phyloP scores from a whole-genome alignment of 1,284 basidiomycete genomes.

The Polyporus tsugae region DNA sequence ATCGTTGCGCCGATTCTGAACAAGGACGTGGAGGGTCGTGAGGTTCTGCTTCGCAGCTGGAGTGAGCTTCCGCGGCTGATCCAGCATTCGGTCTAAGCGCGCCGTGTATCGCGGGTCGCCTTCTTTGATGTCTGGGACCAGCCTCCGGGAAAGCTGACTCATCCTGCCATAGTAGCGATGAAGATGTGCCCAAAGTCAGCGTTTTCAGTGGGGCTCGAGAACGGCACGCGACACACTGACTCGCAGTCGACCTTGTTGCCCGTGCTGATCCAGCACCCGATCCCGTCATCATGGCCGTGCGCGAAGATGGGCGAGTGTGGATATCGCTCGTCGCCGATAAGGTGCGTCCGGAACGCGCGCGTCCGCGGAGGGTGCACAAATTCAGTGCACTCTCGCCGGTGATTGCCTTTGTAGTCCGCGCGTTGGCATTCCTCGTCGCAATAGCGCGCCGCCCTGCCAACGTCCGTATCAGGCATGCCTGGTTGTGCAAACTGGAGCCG shows the following conservation, averaged over 20 bases:
- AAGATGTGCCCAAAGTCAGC: neutral
- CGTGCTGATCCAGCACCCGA: constrained; percentile 25
- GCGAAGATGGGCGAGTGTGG: constrained; percentile 23
- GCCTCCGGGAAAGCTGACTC: constrained; percentile 2
- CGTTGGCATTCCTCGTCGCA: constrained; percentile 26
- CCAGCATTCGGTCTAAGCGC: neutral
- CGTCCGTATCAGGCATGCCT: too few species aligned
- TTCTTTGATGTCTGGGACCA: neutral
- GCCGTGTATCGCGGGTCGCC: neutral
- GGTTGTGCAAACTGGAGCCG: too few species aligned
- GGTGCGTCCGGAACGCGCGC: constrained; percentile 19
- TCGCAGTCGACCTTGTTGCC: constrained; percentile 21
- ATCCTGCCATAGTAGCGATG: neutral
- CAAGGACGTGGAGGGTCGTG: constrained; percentile 19
- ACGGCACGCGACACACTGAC: constrained; percentile 5
- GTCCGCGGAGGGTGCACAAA: constrained; percentile 23
- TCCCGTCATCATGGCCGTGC: constrained; percentile 20
- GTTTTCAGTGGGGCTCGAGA: neutral
- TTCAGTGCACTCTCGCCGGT: constrained; percentile 25
- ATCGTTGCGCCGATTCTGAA: constrained; percentile 28
- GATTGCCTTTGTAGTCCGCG: constrained; percentile 22
- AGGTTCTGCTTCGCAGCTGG: constrained; percentile 7
- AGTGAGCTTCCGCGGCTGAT: neutral
- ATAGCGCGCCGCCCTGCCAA: constrained; percentile 20
- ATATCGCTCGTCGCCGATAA: constrained; percentile 10